Percentiles rank a stretch among this genome's conserved stretches.
These are phyloP conservation scores for Claviceps humidiphila DNA, from an alignment of 2,329 filamentous ascomycete species.

Conservation along the genomic window DNA sequence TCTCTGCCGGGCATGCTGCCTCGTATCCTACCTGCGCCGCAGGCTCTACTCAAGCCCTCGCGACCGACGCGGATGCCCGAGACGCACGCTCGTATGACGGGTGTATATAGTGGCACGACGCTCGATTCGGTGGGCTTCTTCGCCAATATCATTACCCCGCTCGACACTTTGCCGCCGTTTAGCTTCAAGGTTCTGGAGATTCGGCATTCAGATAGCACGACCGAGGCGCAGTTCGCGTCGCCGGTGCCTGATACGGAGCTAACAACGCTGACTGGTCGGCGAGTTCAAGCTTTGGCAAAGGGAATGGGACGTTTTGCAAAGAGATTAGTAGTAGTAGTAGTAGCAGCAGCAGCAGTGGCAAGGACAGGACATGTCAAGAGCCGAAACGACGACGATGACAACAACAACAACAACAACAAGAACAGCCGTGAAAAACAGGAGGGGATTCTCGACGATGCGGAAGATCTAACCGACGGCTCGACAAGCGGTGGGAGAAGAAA, in stretches of 20 bases:
- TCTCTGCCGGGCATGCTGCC: slow-evolving; percentile 44
- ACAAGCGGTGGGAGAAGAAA: not conserved
- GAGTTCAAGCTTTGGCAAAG: not conserved
- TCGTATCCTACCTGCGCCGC: slow-evolving; percentile 47
- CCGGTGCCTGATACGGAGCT: too few relatives aligned
- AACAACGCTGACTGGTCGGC: too few relatives aligned
- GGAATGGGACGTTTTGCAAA: not conserved
- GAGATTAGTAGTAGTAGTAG: not conserved
- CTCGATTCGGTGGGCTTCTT: slow-evolving; percentile 47
- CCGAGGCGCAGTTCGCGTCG: too few relatives aligned
- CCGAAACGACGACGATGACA: not conserved
- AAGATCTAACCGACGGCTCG: not conserved
- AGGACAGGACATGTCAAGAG: not conserved
- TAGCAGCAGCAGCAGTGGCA: not conserved
- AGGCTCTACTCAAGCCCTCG: slow-evolving; percentile 44
- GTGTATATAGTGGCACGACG: slow-evolving; percentile 43
- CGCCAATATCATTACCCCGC: slow-evolving; percentile 44
- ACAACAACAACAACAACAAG: too few relatives aligned
- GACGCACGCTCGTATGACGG: slow-evolving; percentile 39
- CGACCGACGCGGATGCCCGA: slow-evolving; percentile 43
- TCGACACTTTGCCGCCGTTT: slow-evolving; percentile 35
- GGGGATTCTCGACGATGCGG: not conserved
- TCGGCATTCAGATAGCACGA: slow-evolving; percentile 23
- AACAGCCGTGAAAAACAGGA: not conserved
- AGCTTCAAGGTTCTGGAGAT: slow-evolving; percentile 37